Evolutionary conservation across 1,139 yeast genomes (phyloP).

Genomic region (Suhomyces coccinellae): DNA sequence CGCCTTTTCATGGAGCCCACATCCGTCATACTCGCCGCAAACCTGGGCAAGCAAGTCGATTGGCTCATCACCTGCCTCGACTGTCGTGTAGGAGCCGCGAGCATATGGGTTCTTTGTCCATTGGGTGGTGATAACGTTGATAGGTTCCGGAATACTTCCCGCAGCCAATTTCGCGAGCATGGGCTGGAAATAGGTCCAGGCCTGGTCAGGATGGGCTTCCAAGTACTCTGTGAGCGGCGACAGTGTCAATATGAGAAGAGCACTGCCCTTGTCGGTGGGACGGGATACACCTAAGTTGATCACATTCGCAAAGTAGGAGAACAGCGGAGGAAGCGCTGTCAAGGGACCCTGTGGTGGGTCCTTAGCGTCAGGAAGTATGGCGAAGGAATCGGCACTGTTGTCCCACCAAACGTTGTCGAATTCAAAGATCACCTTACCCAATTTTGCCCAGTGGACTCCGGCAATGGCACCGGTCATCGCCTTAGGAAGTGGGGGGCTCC

Average conservation of each 20-base stretch:
- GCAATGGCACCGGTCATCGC: slow-evolving; percentile 45
- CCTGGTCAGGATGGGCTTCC: slow-evolving; percentile 37
- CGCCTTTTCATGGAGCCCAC: slow-evolving; percentile 40
- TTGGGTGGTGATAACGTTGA: slow-evolving; percentile 51
- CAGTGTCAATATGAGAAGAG: slow-evolving; percentile 64
- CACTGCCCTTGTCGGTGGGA: slow-evolving; percentile 13
- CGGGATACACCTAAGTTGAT: slow-evolving; percentile 31
- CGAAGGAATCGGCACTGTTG: slow-evolving; percentile 49
- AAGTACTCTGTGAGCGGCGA: slow-evolving; percentile 62
- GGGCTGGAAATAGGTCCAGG: slow-evolving; percentile 43
- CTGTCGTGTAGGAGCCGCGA: slow-evolving; percentile 75
- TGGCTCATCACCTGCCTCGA: slow-evolving; percentile 68
- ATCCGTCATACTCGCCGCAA: slow-evolving; percentile 50
- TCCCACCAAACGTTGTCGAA: slow-evolving; percentile 73
- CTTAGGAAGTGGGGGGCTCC: slow-evolving; percentile 60
- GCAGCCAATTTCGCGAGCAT: slow-evolving; percentile 30
- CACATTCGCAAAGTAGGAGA: slow-evolving; percentile 31
- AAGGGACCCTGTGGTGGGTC: slow-evolving; percentile 12
- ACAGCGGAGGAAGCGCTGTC: slow-evolving; percentile 24
- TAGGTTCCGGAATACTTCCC: slow-evolving; percentile 37
- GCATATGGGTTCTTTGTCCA: slow-evolving; percentile 76
- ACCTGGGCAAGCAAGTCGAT: slow-evolving; percentile 56
- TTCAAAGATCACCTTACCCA: slow-evolving; percentile 78
- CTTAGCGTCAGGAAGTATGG: slow-evolving; percentile 39
- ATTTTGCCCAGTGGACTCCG: slow-evolving; percentile 62